phyloP scores from a whole-genome alignment of 352 stramenopile species.

The Pythium dissimile region DNA sequence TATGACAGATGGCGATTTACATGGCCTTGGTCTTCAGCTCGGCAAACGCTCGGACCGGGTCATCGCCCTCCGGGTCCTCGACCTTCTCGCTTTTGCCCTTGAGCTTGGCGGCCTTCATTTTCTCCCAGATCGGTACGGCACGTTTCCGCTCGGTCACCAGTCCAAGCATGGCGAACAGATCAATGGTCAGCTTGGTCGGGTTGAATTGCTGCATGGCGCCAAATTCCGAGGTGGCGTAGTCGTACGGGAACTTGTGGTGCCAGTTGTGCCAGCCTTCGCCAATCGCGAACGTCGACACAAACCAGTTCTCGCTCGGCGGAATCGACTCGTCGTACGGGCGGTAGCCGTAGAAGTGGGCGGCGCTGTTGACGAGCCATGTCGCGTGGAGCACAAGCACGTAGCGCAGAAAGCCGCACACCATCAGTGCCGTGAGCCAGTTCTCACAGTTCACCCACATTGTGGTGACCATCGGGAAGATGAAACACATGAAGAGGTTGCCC shows the following conservation, averaged over 20 bases:
- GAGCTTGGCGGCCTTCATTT: conserved; percentile 67
- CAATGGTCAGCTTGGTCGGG: conserved; percentile 97
- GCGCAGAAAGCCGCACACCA: conserved; percentile 93
- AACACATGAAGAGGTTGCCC: conserved; percentile 98
- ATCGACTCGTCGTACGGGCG: conserved; percentile 95
- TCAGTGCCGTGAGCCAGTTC: conserved; percentile 94
- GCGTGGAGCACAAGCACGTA: conserved; percentile 95
- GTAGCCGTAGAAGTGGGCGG: conserved; percentile 98
- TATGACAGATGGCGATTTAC: conserved; percentile 24
- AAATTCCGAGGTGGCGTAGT: conserved; percentile 98
- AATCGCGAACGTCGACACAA: conserved; percentile 94
- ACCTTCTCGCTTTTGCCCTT: conserved; percentile 38
- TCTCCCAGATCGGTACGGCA: conserved; percentile 92
- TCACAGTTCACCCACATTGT: conserved; percentile 87
- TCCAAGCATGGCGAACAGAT: conserved; percentile 87
- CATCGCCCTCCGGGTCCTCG: conserved; percentile 54
- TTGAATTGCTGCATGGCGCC: conserved; percentile 97
- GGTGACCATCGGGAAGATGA: conserved; percentile 92
- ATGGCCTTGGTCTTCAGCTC: conserved; percentile 70
- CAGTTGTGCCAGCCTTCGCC: conserved; percentile 99
- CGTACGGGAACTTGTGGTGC: conserved; percentile 99
- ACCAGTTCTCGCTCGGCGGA: conserved; percentile 94
- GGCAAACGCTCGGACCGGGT: conserved; percentile 49
- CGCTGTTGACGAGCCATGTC: conserved; percentile 98
- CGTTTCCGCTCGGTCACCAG: conserved; percentile 95